These are phyloP conservation scores for Rutstroemia sydowiana DNA, from an alignment of 2,329 filamentous ascomycete species.

Conservation along the genomic window DNA sequence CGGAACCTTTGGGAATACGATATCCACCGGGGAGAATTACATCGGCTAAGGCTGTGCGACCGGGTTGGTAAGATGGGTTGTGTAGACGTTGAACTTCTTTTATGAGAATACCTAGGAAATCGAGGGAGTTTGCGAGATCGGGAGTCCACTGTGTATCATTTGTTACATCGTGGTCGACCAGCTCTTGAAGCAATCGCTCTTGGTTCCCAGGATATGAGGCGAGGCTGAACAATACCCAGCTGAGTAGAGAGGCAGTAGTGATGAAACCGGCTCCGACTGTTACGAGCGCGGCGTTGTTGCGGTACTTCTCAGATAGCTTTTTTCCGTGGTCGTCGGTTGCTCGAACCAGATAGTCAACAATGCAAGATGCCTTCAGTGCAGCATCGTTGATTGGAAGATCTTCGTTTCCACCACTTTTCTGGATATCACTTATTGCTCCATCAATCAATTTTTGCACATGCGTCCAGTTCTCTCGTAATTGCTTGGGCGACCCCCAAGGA, in stretches of 20 bases:
- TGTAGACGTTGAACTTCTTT: slow-evolving; percentile 40
- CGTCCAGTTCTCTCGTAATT: slow-evolving; percentile 15
- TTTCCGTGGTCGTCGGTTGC: slow-evolving; percentile 37
- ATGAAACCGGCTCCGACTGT: slow-evolving; percentile 40
- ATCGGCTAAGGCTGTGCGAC: slow-evolving; percentile 37
- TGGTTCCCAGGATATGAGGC: slow-evolving; percentile 38
- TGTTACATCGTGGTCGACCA: slow-evolving; percentile 33
- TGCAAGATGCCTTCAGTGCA: slow-evolving; percentile 30
- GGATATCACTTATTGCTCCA: slow-evolving; percentile 28
- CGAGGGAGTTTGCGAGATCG: slow-evolving; percentile 31
- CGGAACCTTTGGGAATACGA: slow-evolving; percentile 32
- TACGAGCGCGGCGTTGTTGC: slow-evolving; percentile 30
- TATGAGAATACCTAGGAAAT: slow-evolving; percentile 36
- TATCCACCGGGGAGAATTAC: slow-evolving; percentile 40
- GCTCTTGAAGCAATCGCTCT: slow-evolving; percentile 38
- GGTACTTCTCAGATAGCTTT: slow-evolving; percentile 34
- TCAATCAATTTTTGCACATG: slow-evolving; percentile 34
- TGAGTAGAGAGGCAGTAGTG: slow-evolving; percentile 39
- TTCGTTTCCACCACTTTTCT: slow-evolving; percentile 29
- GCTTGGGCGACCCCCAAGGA: slow-evolving; percentile 38
- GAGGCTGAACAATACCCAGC: slow-evolving; percentile 39
- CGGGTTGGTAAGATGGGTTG: slow-evolving; percentile 41
- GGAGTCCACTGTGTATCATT: slow-evolving; percentile 29
- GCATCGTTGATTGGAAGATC: slow-evolving; percentile 33
- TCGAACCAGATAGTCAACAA: slow-evolving; percentile 31